phyloP scores from a whole-genome alignment of 2,329 filamentous ascomycete species.

The Talaromyces sp. region DNA sequence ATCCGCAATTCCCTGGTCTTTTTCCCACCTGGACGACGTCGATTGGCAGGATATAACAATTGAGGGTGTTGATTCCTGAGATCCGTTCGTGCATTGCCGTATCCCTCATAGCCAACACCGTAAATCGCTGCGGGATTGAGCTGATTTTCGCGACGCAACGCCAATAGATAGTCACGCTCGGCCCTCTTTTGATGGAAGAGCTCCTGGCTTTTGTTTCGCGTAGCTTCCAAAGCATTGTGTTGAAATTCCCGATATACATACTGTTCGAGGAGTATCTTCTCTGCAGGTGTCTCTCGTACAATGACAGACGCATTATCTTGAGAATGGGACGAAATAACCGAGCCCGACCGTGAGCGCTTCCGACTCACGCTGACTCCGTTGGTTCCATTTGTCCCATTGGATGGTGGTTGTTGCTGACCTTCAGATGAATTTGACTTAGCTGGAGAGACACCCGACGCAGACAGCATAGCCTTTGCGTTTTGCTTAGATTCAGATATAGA shows the following conservation, averaged over 20 bases:
- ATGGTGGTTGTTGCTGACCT: slow-evolving; percentile 21
- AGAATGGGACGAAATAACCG: slow-evolving; percentile 46
- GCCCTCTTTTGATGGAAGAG: slow-evolving; percentile 62
- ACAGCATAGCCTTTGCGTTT: slow-evolving; percentile 58
- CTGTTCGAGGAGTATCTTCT: slow-evolving; percentile 57
- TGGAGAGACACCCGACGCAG: slow-evolving; percentile 45
- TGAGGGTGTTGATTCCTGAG: slow-evolving; percentile 60
- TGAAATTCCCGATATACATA: slow-evolving; percentile 64
- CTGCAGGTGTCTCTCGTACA: slow-evolving; percentile 41
- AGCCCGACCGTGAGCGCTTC: slow-evolving; percentile 60
- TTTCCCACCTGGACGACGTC: slow-evolving; percentile 72
- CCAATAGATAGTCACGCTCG: slow-evolving; percentile 68
- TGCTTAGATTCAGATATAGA: slow-evolving; percentile 58
- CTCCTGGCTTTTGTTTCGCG: slow-evolving; percentile 54
- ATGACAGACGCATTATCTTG: slow-evolving; percentile 30
- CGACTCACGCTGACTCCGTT: slow-evolving; percentile 52
- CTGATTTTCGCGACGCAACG: slow-evolving; percentile 58
- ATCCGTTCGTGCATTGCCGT: slow-evolving; percentile 82
- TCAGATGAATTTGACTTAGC: slow-evolving; percentile 32
- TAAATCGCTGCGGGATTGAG: slow-evolving; percentile 59
- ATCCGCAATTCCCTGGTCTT: slow-evolving; percentile 71
- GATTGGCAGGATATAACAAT: slow-evolving; percentile 75
- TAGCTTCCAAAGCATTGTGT: slow-evolving; percentile 53
- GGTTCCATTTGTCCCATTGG: slow-evolving; percentile 40
- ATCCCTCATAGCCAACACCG: slow-evolving; percentile 77